phyloP scores from a whole-genome alignment of 139 green algal genomes.

The Coelastrella sp. region DNA sequence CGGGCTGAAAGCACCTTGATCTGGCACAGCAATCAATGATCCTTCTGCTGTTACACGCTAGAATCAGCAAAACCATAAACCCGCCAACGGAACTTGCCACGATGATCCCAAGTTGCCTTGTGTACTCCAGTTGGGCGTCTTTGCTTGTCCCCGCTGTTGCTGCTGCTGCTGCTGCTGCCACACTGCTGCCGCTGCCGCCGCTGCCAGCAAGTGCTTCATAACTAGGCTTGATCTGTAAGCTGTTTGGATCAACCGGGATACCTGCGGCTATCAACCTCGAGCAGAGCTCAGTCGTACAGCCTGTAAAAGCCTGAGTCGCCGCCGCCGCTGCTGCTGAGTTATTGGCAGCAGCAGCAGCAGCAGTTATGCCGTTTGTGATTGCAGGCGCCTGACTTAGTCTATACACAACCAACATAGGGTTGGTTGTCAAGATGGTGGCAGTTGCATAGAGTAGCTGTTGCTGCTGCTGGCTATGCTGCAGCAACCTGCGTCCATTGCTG shows the following conservation, averaged over 20 bases:
- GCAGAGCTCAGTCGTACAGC: neutral
- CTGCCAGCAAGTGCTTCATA: neutral
- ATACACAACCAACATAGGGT: neutral
- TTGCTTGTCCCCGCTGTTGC: neutral
- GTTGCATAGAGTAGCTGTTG: neutral
- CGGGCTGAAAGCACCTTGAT: neutral
- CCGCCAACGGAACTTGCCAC: neutral
- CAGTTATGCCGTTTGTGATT: neutral
- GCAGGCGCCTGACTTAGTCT: neutral
- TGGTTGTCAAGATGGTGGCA: neutral
- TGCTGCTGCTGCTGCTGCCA: no score
- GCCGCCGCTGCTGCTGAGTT: neutral
- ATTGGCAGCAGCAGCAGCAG: neutral
- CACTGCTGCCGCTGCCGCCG: neutral
- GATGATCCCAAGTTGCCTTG: neutral
- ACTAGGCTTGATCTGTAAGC: neutral
- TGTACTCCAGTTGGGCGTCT: neutral
- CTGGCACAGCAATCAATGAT: neutral
- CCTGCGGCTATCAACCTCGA: neutral
- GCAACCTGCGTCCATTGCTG: neutral
- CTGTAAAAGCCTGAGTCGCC: neutral
- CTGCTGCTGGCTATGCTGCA: slow-evolving; percentile 19
- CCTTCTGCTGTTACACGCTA: neutral
- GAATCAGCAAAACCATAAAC: neutral
- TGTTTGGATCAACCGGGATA: neutral